Base-by-base conservation (phyloP, 2,329 filamentous ascomycete species). In the Elsinoe fawcettii region DNA sequence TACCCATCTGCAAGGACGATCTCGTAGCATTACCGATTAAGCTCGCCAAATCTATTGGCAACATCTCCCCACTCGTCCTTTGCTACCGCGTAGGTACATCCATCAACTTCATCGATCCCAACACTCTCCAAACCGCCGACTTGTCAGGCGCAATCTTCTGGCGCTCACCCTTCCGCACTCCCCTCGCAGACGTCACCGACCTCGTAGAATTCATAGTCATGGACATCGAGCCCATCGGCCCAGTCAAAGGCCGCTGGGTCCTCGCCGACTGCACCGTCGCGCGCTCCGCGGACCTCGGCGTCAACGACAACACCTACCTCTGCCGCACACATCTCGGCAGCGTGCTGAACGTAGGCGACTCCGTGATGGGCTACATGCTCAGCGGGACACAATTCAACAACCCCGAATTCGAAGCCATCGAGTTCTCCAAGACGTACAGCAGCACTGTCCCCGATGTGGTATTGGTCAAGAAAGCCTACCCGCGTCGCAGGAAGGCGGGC, bases 1-100 rank as follows among this genome's bases (percentile, higher is more conserved):
- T 97, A 23, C 93, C 93, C 1, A 90, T 99, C 51, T 97, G 93
- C 78, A 96, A 96, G 73, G 93, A 99, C 66, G 93, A 99, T 69
- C 77, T 99, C 25, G 89, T 99, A n/a, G 91, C 89, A 1, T 76
- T 99, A 34, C 93, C 93, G 0, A 84, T 96, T 61, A 90, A 90
- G 64, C 77, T 97, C 59, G 93, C 93, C 12, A 93, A 90, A 71
- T 83, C 86, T 57, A 77, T 87, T 54, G 91, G 93, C 61, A 96
- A 96, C 71, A 95, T 97, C 65, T 81, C 84, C 1, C 93, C 93
- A 2, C 77, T 99, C 36, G 83, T 86, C 1, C 77, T 99, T 36
- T 97, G 93, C 77, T 83, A 91, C 71, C 83, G 88, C 63, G 85
- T 99, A 57, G 92, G 93, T 61, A 97, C 91, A 2, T 82, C 90